Evolutionary conservation across 495 filamentous ascomycete species (phyloP).

Genomic region (Hypoxylon intermedium): DNA sequence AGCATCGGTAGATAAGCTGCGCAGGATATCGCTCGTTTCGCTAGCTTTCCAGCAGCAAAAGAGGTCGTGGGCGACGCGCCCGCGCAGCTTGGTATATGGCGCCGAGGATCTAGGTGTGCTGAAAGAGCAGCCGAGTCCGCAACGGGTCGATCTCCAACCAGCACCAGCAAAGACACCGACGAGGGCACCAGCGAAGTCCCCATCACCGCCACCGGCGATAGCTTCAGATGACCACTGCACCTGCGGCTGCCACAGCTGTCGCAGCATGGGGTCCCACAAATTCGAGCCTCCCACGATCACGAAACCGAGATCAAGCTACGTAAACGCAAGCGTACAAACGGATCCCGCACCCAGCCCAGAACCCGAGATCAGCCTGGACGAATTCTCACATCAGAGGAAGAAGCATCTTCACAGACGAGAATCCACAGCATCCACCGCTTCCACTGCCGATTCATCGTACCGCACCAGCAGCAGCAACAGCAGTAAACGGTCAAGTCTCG

Average conservation of each 20-base stretch:
- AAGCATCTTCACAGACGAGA: conserved; percentile 21
- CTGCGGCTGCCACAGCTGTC: conserved; percentile 11
- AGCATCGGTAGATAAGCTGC: conserved; percentile 34
- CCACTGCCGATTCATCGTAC: conserved; percentile 19
- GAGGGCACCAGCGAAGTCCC: conserved; percentile 4
- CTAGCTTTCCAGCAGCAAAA: conserved; percentile 29
- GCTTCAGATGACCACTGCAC: neutral
- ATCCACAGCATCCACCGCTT: conserved; percentile 22
- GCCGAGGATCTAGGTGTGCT: conserved; percentile 31
- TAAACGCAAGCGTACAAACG: conserved; percentile 37
- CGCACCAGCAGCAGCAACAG: conserved; percentile 1
- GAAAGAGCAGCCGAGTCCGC: conserved; percentile 40
- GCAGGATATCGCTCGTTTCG: conserved; percentile 30
- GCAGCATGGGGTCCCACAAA: neutral
- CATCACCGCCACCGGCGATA: neutral
- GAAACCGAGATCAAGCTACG: conserved; percentile 23
- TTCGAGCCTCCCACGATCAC: neutral
- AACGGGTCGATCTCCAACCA: neutral
- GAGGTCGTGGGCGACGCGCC: conserved; percentile 34
- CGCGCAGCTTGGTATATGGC: conserved; percentile 35
- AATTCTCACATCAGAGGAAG: conserved; percentile 2
- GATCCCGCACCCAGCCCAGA: conserved; percentile 20
- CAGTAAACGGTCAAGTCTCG: conserved; percentile 36
- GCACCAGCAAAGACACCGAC: conserved; percentile 8
- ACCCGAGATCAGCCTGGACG: neutral